A percentile compares a stretch with the other conserved stretches of the same genome.
phyloP scores from a whole-genome alignment of 2,329 filamentous ascomycete genomes.

The Pyricularia grisea region DNA sequence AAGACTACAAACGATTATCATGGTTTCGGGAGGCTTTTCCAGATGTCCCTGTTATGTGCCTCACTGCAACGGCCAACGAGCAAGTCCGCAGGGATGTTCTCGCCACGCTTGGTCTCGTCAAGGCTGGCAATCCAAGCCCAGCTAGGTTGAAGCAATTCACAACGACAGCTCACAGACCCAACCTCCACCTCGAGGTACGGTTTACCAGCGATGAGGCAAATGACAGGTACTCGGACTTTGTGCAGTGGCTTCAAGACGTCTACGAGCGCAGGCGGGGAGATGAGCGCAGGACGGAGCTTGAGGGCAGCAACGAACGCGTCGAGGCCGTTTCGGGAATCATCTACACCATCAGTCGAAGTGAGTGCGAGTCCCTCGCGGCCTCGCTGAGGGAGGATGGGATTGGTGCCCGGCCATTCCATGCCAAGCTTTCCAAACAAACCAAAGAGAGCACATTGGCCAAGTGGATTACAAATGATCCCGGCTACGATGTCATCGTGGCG shows the following conservation, averaged over 20 bases:
- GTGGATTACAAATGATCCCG: constrained; percentile 64
- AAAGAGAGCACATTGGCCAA: constrained; percentile 62
- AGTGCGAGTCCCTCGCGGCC: constrained; percentile 62
- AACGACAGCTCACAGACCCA: constrained; percentile 75
- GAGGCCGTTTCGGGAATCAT: constrained; percentile 69
- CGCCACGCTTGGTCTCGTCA: constrained; percentile 53
- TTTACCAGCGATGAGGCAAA: constrained; percentile 72
- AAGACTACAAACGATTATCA: constrained; percentile 74
- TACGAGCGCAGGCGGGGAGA: constrained; percentile 57
- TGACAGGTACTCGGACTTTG: constrained; percentile 61
- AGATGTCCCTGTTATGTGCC: constrained; percentile 80
- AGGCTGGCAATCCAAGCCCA: constrained; percentile 31
- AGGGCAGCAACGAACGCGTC: constrained; percentile 39
- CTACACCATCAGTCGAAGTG: constrained; percentile 65
- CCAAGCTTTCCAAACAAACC: constrained; percentile 55
- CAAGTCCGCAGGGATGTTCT: constrained; percentile 79
- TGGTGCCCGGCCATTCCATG: constrained; percentile 65
- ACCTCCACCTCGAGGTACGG: constrained; percentile 83
- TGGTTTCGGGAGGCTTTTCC: constrained; percentile 81
- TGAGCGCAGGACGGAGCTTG: constrained; percentile 49
- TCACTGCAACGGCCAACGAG: constrained; percentile 83
- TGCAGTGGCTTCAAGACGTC: constrained; percentile 66
- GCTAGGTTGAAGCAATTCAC: constrained; percentile 64
- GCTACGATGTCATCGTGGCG: constrained; percentile 87
- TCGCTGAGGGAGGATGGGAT: constrained; percentile 59